Base-by-base conservation (phyloP, 2,329 filamentous ascomycete species). In the Exophiala phaeomuriformis region DNA sequence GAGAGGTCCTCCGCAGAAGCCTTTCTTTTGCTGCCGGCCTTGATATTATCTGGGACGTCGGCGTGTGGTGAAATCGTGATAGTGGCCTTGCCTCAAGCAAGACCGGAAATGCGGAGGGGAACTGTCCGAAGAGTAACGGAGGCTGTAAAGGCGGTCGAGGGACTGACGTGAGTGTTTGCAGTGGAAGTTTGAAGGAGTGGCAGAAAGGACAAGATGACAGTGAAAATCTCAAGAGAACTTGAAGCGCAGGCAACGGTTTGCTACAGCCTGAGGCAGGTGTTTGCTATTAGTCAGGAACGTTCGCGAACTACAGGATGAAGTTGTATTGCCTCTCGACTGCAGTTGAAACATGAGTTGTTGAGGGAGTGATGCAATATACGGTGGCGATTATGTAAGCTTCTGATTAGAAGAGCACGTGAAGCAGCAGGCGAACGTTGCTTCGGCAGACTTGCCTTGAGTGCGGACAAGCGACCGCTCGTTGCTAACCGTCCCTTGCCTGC, bases 21-120 rank as follows among this genome's bases (percentile, higher is more conserved):
- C 68, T 75, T 77, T 64, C 75, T 73, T 68, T 78, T 78, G 53
- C 54, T 62, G 67, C 70, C 74, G 70, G 72, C 72, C 69, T 74
- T 76, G 67, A 70, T 64, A 66, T 67, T 66, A 62, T 72, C 66
- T 47, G 61, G 45, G 43, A 57, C 53, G 41, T 65, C 61, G 49
- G 59, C 63, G 64, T 65, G 65, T 55, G 63, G 64, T 56, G 63
- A 62, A 67, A 67, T 67, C 42, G 53, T 67, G 65, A 69, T 49
- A 44, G 61, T 61, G 62, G 62, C 60, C 62, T 63, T 64, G 62
- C 62, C 56, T 56, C 51, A 49, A 50, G 60, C 60, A 62, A 62
- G 60, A 62, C 60, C 61, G 35, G 32, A 29, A 53, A 12, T 52
- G 43, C 35, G 40, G 52, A 27, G 32, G 43, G 51, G 36, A 47